Conservation (phyloP, 2,329 filamentous ascomycete genomes). For the Trichophyton schoenleinii region DNA sequence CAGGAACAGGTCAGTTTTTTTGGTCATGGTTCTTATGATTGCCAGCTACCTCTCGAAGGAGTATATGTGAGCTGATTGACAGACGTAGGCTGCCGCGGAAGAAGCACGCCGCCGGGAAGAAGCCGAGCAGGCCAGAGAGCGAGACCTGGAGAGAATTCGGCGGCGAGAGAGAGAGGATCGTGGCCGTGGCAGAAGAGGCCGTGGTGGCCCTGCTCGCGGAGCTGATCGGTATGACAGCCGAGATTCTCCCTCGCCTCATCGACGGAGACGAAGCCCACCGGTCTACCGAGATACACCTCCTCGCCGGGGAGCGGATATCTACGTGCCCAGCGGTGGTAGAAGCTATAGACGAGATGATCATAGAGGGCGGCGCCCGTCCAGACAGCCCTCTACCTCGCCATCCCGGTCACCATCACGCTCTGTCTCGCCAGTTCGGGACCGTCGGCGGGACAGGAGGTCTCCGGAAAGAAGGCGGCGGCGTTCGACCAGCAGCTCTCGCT, state of each 20-base stretch:
- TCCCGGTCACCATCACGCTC: slow-evolving; percentile 20
- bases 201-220: slow-evolving; percentile 28
- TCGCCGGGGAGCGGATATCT: slow-evolving; percentile 44
- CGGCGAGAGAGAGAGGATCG: slow-evolving; percentile 39
- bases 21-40: not conserved
- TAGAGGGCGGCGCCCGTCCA: slow-evolving; percentile 28
- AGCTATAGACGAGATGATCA: slow-evolving; percentile 20
- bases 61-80: not conserved
- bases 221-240: slow-evolving; percentile 38
- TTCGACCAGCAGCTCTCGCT: slow-evolving; percentile 28
- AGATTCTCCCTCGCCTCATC: slow-evolving; percentile 42
- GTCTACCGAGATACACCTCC: slow-evolving; percentile 34
- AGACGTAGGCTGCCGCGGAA: slow-evolving; percentile 50
- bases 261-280: slow-evolving; percentile 37
- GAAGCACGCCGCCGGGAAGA: slow-evolving; percentile 60
- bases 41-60: too few species aligned
- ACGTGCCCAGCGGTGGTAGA: slow-evolving; percentile 39
- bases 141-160: slow-evolving; percentile 55
- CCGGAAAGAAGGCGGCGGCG: slow-evolving; percentile 23
- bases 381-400: slow-evolving; percentile 21
- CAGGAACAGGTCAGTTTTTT: slow-evolving; percentile 67
- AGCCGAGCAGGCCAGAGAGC: slow-evolving; percentile 57
- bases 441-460: slow-evolving; percentile 16
- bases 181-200: slow-evolving; percentile 25
- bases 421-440: slow-evolving; percentile 16